Conservation (phyloP, 768 basidiomycete species). For the Lactarius sanguifluus region DNA sequence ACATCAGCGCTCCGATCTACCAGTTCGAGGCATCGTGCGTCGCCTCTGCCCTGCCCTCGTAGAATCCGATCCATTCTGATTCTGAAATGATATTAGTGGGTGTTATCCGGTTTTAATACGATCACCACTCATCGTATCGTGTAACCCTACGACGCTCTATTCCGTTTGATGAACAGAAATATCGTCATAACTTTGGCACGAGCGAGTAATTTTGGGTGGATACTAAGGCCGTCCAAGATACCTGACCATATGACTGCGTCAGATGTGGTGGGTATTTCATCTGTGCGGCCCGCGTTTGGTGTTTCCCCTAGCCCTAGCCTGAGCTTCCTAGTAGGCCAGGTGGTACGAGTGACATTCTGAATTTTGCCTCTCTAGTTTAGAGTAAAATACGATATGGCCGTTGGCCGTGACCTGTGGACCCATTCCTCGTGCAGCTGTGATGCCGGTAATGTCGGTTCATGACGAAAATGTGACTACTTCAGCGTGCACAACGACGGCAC, state of each 20-base stretch:
- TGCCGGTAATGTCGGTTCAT: not conserved
- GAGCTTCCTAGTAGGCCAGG: not conserved
- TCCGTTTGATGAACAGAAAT: not conserved
- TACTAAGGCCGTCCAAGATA: not conserved
- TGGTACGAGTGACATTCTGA: not conserved
- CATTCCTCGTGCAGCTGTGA: not conserved
- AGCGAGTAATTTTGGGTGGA: not conserved
- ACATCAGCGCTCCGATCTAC: not conserved
- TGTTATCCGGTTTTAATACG: not conserved
- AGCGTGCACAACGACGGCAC: not conserved
- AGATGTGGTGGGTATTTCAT: not conserved
- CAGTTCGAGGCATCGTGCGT: not conserved
- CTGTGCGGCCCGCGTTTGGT: not conserved
- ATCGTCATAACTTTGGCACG: not conserved
- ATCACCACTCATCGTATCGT: not conserved
- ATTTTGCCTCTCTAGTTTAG: not conserved
- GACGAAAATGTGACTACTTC: not conserved
- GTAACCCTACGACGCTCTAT: not conserved
- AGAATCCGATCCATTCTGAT: not conserved
- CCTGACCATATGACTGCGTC: not conserved
- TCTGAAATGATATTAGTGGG: not conserved
- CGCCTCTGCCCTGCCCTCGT: not conserved
- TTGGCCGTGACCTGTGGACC: not conserved
- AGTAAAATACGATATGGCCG: not conserved
- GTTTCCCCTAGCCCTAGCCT: not conserved